Conservation (phyloP, 1,284 basidiomycete genomes). For the Trichosporon ovoides region DNA sequence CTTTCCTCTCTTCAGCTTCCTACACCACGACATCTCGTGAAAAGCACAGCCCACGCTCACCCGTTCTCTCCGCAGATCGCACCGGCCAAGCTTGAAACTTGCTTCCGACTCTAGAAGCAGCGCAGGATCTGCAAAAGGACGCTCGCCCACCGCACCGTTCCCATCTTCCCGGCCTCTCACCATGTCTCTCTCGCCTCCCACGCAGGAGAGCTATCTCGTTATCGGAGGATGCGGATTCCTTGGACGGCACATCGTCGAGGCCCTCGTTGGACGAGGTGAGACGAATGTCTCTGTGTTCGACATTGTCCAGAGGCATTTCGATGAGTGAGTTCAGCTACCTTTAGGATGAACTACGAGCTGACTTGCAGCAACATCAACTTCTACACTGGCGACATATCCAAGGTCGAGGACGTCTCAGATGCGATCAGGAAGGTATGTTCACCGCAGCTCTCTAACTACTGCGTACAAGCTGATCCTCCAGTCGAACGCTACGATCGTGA, state of each 20-base stretch:
- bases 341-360: too few species aligned
- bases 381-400: slow-evolving; percentile 77
- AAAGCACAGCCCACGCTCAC: too few species aligned
- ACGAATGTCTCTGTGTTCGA: slow-evolving; percentile 72
- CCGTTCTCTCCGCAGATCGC: too few species aligned
- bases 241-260: slow-evolving; percentile 81
- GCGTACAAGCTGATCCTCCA: slow-evolving; percentile 48
- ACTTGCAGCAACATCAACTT: slow-evolving; percentile 71
- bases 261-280: slow-evolving; percentile 71
- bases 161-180: background rate
- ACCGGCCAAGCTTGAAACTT: too few species aligned
- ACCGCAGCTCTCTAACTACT: background rate
- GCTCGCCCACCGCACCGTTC: background rate
- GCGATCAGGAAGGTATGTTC: slow-evolving; percentile 66
- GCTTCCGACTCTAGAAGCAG: too few species aligned
- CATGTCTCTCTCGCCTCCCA: slow-evolving; percentile 22
- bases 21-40: too few species aligned
- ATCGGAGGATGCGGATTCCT: slow-evolving; percentile 90
- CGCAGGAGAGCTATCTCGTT: slow-evolving; percentile 56
- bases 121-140: background rate
- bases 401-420: slow-evolving; percentile 63
- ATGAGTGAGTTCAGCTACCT: slow-evolving; percentile 52
- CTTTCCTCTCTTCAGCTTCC: too few species aligned
- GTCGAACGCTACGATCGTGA: slow-evolving; percentile 78
- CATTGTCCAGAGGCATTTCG: slow-evolving; percentile 75